Evolutionary conservation across 495 filamentous ascomycete species (phyloP).

Genomic region (Aspergillus bridgeri): DNA sequence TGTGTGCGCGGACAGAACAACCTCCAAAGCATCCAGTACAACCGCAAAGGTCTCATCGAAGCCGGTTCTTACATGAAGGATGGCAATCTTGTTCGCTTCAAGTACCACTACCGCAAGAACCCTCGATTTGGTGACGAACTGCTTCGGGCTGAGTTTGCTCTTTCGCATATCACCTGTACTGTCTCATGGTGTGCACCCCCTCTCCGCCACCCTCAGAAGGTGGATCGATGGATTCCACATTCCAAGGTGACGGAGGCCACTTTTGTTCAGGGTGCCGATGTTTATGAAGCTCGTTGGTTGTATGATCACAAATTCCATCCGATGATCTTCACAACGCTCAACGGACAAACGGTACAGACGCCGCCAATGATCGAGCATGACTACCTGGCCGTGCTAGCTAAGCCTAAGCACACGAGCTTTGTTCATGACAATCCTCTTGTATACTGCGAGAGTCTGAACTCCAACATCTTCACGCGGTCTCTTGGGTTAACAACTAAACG

Average conservation of each 20-base stretch:
- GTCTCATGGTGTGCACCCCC: constrained; percentile 60
- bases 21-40: constrained; percentile 51
- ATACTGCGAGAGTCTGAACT: constrained; percentile 44
- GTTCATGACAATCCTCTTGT: constrained; percentile 56
- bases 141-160: constrained; percentile 53
- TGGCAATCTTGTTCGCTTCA: constrained; percentile 53
- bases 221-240: constrained; percentile 58
- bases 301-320: constrained; percentile 65
- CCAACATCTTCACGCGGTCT: constrained; percentile 44
- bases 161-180: constrained; percentile 52
- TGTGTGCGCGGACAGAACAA: constrained; percentile 47
- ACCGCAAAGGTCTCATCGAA: constrained; percentile 52
- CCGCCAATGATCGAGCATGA: constrained; percentile 60
- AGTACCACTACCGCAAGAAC: constrained; percentile 56
- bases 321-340: constrained; percentile 54
- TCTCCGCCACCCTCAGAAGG: constrained; percentile 47
- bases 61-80: constrained; percentile 55
- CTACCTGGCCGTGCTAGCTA: constrained; percentile 51
- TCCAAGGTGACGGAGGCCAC: constrained; percentile 58
- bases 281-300: constrained; percentile 53
- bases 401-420: constrained; percentile 53
- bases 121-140: constrained; percentile 54
- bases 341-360: constrained; percentile 51
- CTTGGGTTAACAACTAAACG: constrained; percentile 48
- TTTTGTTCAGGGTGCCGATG: constrained; percentile 51